A percentile compares a stretch with the other conserved stretches of the same genome.
These are phyloP conservation scores for Teunomyces atbi DNA, from an alignment of 805 yeast genomes.

Conservation along the genomic window DNA sequence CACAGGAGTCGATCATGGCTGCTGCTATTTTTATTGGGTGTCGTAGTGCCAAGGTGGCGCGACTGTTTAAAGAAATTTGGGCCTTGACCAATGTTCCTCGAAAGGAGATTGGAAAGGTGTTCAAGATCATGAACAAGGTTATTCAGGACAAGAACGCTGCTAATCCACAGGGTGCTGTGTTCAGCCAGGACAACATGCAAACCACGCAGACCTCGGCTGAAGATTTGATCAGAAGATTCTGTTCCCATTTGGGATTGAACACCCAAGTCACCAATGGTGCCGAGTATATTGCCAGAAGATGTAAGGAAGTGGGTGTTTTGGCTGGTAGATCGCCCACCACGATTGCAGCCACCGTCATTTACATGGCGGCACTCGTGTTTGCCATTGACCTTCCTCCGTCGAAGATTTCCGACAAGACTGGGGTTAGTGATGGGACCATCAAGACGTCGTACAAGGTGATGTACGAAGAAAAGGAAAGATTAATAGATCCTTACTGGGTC, in stretches of 20 bases:
- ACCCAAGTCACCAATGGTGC: slow-evolving; percentile 89
- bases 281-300: slow-evolving; percentile 84
- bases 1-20: slow-evolving; percentile 93
- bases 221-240: slow-evolving; percentile 91
- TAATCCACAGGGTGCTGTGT: slow-evolving; percentile 40
- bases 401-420: slow-evolving; percentile 86
- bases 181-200: slow-evolving; percentile 49
- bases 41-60: slow-evolving; percentile 87
- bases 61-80: slow-evolving; percentile 95
- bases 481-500: slow-evolving; percentile 78
- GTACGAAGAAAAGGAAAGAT: slow-evolving; percentile 61
- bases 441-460: slow-evolving; percentile 85
- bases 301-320: slow-evolving; percentile 87
- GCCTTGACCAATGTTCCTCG: slow-evolving; percentile 91
- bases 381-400: slow-evolving; percentile 72
- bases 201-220: slow-evolving; percentile 90
- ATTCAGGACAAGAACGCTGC: slow-evolving; percentile 56
- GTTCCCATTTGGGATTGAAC: slow-evolving; percentile 88
- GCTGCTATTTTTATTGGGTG: slow-evolving; percentile 95
- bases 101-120: slow-evolving; percentile 91
- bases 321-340: slow-evolving; percentile 98
- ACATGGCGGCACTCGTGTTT: slow-evolving; percentile 89
- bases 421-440: slow-evolving; percentile 96
- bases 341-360: slow-evolving; percentile 95
- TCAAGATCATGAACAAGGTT: slow-evolving; percentile 69